Evolutionary conservation across 2,329 filamentous ascomycete species (phyloP).

Genomic region (Paraphaeosphaeria sporulosa): DNA sequence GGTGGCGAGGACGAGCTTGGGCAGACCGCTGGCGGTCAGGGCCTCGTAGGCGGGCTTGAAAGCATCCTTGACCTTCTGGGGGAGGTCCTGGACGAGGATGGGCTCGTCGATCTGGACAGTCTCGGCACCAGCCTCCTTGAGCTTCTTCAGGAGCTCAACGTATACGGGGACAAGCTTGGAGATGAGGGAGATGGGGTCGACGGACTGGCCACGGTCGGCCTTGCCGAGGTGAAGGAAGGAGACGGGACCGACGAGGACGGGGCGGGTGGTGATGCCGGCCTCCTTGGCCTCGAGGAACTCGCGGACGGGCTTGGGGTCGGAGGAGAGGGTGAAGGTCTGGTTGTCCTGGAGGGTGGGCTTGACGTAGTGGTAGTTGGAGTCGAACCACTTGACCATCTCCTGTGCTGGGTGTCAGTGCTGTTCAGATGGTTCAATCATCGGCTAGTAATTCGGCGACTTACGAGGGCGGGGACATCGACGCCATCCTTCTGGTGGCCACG

Average conservation of each 20-base stretch:
- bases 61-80: conserved; percentile 87
- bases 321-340: conserved; percentile 90
- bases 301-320: conserved; percentile 88
- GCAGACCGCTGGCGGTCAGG: conserved; percentile 80
- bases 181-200: conserved; percentile 92
- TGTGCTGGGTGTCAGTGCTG: conserved; percentile 42
- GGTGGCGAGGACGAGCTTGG: conserved; percentile 89
- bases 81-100: conserved; percentile 92
- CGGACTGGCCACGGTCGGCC: conserved; percentile 92
- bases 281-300: conserved; percentile 99
- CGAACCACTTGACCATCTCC: conserved; percentile 99
- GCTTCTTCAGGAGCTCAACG: conserved; percentile 87
- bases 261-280: conserved; percentile 89
- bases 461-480: conserved; percentile 88
- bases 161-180: conserved; percentile 95
- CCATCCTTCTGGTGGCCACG: conserved; percentile 96
- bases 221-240: conserved; percentile 98
- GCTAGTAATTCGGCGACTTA: conserved; percentile 44
- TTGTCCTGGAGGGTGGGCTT: conserved; percentile 97
- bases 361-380: conserved; percentile 99
- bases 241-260: conserved; percentile 93
- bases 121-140: conserved; percentile 96
- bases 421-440: too few species aligned
- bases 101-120: conserved; percentile 99
- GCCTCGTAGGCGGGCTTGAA: conserved; percentile 99